These are phyloP conservation scores for Suillus americanus DNA, from an alignment of 768 basidiomycete species.

Conservation along the genomic window DNA sequence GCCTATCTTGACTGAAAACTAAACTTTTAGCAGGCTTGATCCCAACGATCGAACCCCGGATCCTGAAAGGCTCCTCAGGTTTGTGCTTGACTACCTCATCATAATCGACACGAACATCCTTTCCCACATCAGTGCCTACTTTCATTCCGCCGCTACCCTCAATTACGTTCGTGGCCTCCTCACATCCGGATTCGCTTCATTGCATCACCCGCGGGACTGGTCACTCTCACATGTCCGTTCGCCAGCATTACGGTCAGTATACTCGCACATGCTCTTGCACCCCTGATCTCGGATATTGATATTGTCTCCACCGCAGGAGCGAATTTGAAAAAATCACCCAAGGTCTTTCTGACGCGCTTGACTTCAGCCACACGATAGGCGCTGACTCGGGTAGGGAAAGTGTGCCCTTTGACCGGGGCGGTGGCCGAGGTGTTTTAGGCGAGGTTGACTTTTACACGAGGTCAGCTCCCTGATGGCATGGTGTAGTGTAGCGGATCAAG, in stretches of 20 bases:
- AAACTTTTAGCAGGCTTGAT: constrained; percentile 48
- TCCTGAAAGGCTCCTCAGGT: constrained; percentile 85
- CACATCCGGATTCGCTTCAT: constrained; percentile 90
- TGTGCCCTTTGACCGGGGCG: constrained; percentile 67
- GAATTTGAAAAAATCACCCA: constrained; percentile 88
- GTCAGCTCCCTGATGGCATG: constrained; percentile 35
- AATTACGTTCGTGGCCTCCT: constrained; percentile 91
- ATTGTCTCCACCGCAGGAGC: constrained; percentile 38
- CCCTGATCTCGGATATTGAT: constrained; percentile 15
- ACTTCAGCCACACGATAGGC: constrained; percentile 90
- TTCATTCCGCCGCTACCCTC: constrained; percentile 90
- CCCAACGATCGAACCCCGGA: constrained; percentile 83
- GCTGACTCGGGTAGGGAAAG: constrained; percentile 49
- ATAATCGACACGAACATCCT: constrained; percentile 9
- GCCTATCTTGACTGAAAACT: not conserved
- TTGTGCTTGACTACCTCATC: constrained; percentile 23
- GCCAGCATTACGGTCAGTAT: constrained; percentile 61
- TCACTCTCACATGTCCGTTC: constrained; percentile 91
- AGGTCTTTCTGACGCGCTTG: constrained; percentile 85
- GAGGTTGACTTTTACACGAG: constrained; percentile 95
- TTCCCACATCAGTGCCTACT: constrained; percentile 74
- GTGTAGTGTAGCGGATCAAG: not conserved
- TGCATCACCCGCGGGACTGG: constrained; percentile 90
- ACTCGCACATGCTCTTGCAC: not conserved
- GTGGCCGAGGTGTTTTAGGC: constrained; percentile 67